Conservation (phyloP, 2,329 filamentous ascomycete genomes). For the Diaporthe ilicicola region DNA sequence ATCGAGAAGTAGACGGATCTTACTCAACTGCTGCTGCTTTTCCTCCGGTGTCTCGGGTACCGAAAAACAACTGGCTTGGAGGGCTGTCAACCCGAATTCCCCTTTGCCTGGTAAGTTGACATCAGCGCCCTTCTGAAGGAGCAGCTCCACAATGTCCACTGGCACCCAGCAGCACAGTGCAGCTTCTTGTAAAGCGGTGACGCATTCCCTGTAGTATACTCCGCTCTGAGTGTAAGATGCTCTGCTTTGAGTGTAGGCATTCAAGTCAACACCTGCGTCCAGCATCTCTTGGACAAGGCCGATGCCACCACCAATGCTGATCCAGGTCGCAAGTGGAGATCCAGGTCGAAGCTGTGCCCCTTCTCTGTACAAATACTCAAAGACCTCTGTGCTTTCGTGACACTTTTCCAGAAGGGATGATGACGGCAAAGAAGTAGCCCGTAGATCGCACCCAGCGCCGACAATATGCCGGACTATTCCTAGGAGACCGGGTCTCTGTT, state of each 20-base stretch:
- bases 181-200: not conserved
- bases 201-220: too few species aligned
- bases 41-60: too few species aligned
- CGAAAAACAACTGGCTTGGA: not conserved
- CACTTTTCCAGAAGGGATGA: not conserved
- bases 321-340: not conserved
- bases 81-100: not conserved
- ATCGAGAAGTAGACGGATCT: not conserved
- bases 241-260: not conserved
- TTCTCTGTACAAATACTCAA: not conserved
- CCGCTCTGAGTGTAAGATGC: too few species aligned
- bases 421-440: not conserved
- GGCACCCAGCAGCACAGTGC: rapidly evolving
- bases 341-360: not conserved
- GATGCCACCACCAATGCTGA: not conserved
- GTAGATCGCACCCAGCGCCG: not conserved
- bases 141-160: not conserved
- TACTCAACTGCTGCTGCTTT: not conserved
- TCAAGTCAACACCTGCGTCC: not conserved
- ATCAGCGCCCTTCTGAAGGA: not conserved
- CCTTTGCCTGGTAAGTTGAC: not conserved
- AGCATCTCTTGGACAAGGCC: not conserved
- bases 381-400: not conserved
- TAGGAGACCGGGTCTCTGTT: too few species aligned
- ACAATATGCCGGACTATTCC: not conserved